Evolutionary conservation across 108 stramenopile species (phyloP).

Genomic region (Cylindrotheca fusiformis): DNA sequence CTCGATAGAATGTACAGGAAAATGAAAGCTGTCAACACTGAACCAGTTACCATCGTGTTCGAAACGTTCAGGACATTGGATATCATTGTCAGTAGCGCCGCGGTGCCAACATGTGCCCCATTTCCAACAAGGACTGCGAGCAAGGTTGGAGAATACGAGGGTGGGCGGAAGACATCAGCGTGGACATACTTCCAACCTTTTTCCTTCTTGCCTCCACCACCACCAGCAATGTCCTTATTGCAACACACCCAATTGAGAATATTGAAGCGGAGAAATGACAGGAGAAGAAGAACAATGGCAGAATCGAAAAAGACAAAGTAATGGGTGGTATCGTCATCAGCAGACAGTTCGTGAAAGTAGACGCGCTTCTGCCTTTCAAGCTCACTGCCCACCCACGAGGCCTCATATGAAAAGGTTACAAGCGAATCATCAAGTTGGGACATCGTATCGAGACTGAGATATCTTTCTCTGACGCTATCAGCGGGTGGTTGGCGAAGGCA

Average conservation of each 20-base stretch:
- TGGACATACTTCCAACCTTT: constrained; percentile 97
- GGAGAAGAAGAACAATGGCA: constrained; percentile 84
- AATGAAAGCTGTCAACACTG: constrained; percentile 79
- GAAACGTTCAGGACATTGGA: constrained; percentile 88
- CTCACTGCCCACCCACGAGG: constrained; percentile 81
- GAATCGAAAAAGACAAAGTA: constrained; percentile 95
- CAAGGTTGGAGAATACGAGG: constrained; percentile 88
- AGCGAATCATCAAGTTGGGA: no score
- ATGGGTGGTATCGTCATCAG: constrained; percentile 86
- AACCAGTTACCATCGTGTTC: constrained; percentile 86
- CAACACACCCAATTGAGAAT: constrained; percentile 89
- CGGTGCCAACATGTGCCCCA: constrained; percentile 74
- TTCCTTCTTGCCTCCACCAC: constrained; percentile 82
- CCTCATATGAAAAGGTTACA: constrained; percentile 90
- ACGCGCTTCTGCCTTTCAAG: constrained; percentile 91
- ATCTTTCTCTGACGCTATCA: no score
- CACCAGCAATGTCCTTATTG: constrained; percentile 89
- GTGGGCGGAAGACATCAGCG: constrained; percentile 98
- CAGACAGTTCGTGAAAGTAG: constrained; percentile 87
- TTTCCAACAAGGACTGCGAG: constrained; percentile 93
- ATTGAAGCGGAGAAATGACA: constrained; percentile 92
- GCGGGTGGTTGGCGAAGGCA: no score
- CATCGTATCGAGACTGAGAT: no score
- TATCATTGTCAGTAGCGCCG: constrained; percentile 61
- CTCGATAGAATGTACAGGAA: constrained; percentile 89